phyloP scores from a whole-genome alignment of 441 rosid genomes.

The Syzygium malaccense region DNA sequence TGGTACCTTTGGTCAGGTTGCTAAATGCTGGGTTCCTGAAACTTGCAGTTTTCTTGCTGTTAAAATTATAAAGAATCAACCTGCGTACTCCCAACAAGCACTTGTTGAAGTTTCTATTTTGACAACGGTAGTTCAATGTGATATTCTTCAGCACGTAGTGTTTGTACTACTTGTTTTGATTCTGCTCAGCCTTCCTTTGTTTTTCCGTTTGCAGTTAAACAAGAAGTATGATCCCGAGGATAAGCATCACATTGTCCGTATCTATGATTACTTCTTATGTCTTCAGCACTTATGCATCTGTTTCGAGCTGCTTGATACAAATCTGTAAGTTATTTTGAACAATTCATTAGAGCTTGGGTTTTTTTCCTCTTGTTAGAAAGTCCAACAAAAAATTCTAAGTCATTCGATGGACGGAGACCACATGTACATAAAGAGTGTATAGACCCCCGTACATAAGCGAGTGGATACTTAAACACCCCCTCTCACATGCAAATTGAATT shows the following conservation, averaged over 20 bases:
- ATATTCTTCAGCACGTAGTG: constrained; percentile 7
- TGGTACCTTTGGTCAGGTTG: constrained; percentile 99
- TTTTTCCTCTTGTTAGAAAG: background rate
- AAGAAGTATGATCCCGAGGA: constrained; percentile 98
- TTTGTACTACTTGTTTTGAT: constrained; percentile 6
- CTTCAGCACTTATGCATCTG: constrained; percentile 94
- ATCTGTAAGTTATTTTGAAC: constrained; percentile 60
- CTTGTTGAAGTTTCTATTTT: constrained; percentile 98
- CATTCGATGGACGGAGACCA: background rate
- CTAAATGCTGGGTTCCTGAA: constrained; percentile 92
- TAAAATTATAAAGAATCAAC: constrained; percentile 95
- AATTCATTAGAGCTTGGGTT: background rate
- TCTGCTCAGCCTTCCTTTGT: constrained; percentile 8
- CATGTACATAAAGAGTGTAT: background rate
- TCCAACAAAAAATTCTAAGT: background rate
- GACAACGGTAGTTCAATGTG: constrained; percentile 55
- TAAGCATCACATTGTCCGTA: constrained; percentile 98
- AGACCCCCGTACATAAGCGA: background rate
- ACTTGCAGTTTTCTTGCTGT: constrained; percentile 76
- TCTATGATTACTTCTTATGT: constrained; percentile 84
- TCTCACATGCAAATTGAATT: background rate
- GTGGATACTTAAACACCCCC: background rate
- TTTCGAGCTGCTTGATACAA: constrained; percentile 95
- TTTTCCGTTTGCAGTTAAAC: constrained; percentile 60
- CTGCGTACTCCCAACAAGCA: constrained; percentile 99